phyloP scores from a whole-genome alignment of 23 red algal species.

The Pyropia haitanensis region DNA sequence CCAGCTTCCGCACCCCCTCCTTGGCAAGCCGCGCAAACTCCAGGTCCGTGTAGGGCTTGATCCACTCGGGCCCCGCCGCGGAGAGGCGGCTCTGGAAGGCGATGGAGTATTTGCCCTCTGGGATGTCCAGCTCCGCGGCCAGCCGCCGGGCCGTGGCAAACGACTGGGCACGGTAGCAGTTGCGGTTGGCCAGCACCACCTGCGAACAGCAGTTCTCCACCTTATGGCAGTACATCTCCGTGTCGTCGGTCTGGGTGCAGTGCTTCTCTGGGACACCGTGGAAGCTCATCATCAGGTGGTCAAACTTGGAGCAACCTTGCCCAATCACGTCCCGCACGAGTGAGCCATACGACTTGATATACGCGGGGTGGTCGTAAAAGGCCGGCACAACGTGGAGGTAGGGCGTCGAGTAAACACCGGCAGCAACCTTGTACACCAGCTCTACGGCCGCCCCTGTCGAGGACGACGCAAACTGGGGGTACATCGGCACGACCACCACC shows the following conservation, averaged over 20 bases:
- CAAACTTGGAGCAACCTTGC: slow-evolving; percentile 55
- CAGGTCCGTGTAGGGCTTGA: slow-evolving; percentile 93
- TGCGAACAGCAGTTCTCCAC: slow-evolving; percentile 65
- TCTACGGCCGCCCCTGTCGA: slow-evolving; percentile 84
- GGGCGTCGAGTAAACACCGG: slow-evolving; percentile 81
- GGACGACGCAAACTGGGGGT: slow-evolving; percentile 89
- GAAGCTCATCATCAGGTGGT: slow-evolving; percentile 96
- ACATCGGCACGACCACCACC: slow-evolving; percentile 87
- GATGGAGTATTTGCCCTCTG: slow-evolving; percentile 81
- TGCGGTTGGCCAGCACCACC: slow-evolving; percentile 86
- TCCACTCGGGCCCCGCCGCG: slow-evolving; percentile 94
- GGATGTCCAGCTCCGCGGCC: slow-evolving; percentile 47
- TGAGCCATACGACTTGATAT: slow-evolving; percentile 62
- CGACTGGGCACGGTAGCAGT: slow-evolving; percentile 95
- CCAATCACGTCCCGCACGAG: slow-evolving; percentile 74
- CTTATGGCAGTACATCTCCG: slow-evolving; percentile 57
- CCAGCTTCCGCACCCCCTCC: slow-evolving; percentile 72
- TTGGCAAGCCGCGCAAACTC: slow-evolving; percentile 63
- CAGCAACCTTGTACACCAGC: slow-evolving; percentile 85
- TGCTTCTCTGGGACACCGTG: slow-evolving; percentile 90
- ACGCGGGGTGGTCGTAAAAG: slow-evolving; percentile 94
- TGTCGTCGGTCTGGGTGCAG: slow-evolving; percentile 91
- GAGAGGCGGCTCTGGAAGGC: slow-evolving; percentile 89
- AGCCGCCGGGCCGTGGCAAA: slow-evolving; percentile 79
- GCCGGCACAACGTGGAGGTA: slow-evolving; percentile 96